These are phyloP conservation scores for Protomyces gravidus DNA, from an alignment of 1,139 yeast species.

Conservation along the genomic window DNA sequence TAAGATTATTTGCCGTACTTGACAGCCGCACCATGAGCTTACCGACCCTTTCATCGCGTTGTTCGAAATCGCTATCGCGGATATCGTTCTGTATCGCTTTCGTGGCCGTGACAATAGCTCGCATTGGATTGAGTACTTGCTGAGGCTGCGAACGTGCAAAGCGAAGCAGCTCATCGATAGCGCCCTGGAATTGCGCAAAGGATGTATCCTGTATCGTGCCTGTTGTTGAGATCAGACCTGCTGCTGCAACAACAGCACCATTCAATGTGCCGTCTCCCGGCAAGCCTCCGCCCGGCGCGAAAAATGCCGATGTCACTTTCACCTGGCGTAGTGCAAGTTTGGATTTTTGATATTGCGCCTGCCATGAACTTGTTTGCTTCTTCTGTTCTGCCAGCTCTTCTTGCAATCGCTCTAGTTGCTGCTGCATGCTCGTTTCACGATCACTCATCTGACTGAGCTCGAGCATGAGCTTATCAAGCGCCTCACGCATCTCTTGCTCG, in stretches of 20 bases:
- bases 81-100: conserved; percentile 8
- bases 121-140: conserved; percentile 3
- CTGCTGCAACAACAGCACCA: not conserved
- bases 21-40: conserved; percentile 42
- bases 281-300: conserved; percentile 10
- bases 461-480: conserved; percentile 43
- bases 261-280: not conserved
- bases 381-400: conserved; percentile 39
- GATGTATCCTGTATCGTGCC: conserved; percentile 4
- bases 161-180: conserved; percentile 32
- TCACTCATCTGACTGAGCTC: conserved; percentile 45
- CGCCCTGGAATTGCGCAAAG: conserved; percentile 29
- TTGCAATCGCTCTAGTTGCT: conserved; percentile 36
- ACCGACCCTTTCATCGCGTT: conserved; percentile 12
- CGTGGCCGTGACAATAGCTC: conserved; percentile 4
- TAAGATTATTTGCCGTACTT: conserved; percentile 68
- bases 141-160: conserved; percentile 14
- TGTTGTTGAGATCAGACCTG: not conserved
- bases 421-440: conserved; percentile 36
- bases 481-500: conserved; percentile 45
- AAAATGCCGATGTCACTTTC: conserved; percentile 20
- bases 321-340: conserved; percentile 25
- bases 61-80: not conserved
- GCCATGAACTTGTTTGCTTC: conserved; percentile 43
- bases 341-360: conserved; percentile 36